Evolutionary conservation across 1,284 basidiomycete genomes (phyloP).

Genomic region (Austroboletus novae-zelandiae): DNA sequence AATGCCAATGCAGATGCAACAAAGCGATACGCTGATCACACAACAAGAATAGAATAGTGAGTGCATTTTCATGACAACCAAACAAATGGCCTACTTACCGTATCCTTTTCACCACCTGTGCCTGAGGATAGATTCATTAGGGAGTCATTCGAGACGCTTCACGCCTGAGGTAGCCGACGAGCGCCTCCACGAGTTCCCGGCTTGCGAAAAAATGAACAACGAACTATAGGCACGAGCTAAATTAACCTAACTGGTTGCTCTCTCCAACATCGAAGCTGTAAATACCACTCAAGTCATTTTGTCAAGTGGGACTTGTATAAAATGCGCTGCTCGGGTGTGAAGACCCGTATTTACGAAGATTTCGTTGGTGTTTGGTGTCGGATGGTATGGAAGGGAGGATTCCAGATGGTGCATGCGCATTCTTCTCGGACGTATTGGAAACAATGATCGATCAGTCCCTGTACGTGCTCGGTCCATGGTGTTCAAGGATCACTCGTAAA

Average conservation of each 20-base stretch:
- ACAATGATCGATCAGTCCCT: constrained; percentile 92
- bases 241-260: constrained; percentile 29
- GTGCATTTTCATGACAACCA: not conserved
- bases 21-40: not conserved
- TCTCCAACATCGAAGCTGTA: constrained; percentile 64
- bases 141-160: constrained; percentile 76
- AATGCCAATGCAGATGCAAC: not conserved
- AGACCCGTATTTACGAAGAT: constrained; percentile 17
- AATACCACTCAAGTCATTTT: constrained; percentile 70
- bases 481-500: constrained; percentile 77
- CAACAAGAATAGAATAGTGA: constrained; percentile 1
- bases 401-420: constrained; percentile 74
- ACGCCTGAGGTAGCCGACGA: constrained; percentile 76
- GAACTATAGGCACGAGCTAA: not conserved
- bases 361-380: constrained; percentile 12
- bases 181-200: constrained; percentile 71
- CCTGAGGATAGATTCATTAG: constrained; percentile 67
- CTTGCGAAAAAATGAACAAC: constrained; percentile 43
- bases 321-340: constrained; percentile 39
- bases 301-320: constrained; percentile 41
- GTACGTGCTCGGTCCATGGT: constrained; percentile 66
- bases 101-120: constrained; percentile 4
- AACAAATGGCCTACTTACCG: not conserved
- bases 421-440: constrained; percentile 95
- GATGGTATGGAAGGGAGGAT: constrained; percentile 37